These are phyloP conservation scores for Penicillium paxilli DNA, from an alignment of 495 filamentous ascomycete genomes.

Conservation along the genomic window DNA sequence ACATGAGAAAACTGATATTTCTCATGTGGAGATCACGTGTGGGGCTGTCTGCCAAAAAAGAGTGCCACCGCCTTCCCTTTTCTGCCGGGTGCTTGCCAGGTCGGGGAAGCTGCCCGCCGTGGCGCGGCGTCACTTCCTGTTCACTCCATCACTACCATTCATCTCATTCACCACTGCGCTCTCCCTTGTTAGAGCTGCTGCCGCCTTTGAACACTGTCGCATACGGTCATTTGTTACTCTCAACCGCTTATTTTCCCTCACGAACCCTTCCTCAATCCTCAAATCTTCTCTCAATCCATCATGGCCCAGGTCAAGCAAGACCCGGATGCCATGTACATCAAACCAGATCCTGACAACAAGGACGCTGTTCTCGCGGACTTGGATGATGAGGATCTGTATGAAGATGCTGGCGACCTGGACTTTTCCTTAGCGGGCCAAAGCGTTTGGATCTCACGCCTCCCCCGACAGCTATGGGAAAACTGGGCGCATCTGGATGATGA, in stretches of 20 bases:
- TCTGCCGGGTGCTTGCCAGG: neutral
- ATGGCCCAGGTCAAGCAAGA: slow-evolving; percentile 45
- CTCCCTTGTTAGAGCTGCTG: neutral
- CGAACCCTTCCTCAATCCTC: neutral
- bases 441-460: slow-evolving; percentile 75
- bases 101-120: slow-evolving; percentile 8
- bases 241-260: neutral
- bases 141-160: neutral
- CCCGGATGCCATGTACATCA: slow-evolving; percentile 51
- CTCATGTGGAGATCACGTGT: too few relatives aligned
- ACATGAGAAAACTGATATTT: too few relatives aligned
- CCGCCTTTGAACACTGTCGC: neutral
- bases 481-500: slow-evolving; percentile 60
- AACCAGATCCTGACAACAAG: slow-evolving; percentile 64
- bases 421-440: slow-evolving; percentile 60
- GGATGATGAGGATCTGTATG: slow-evolving; percentile 76
- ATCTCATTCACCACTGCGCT: neutral
- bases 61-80: neutral
- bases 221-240: neutral
- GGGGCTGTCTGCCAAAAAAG: too few relatives aligned
- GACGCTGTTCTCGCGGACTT: slow-evolving; percentile 57
- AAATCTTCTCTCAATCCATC: neutral
- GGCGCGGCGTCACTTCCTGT: slow-evolving; percentile 11
- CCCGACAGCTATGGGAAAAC: slow-evolving; percentile 73
- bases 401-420: slow-evolving; percentile 85